Base-by-base conservation (phyloP, 129 eudicot species). In the Pittosporum tobira region DNA sequence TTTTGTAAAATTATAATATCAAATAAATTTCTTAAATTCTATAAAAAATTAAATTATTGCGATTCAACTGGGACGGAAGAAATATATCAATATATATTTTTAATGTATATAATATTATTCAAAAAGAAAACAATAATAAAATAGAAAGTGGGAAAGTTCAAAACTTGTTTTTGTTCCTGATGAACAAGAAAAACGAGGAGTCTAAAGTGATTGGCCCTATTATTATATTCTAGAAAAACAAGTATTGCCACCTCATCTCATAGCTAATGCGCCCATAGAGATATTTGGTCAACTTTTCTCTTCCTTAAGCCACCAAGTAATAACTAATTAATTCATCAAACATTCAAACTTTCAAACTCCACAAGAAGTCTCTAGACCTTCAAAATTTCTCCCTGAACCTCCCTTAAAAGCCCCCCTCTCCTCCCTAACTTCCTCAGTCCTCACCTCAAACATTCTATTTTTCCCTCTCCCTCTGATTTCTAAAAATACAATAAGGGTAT, bases 301-400 rank as follows among this genome's bases (percentile, higher is more conserved):
- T 13, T 34, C 10, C 40, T 34, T 12, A 45, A 46, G 66, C 54
- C 66, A 45, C 55, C 54, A 23, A 22, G 11, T 13, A 1, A 1
- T 3, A 6, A 8, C 20, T 9, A 14, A 14, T 2, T 1, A 54
- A 7, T 18, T 30, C 2, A n/a, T 30, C 44, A 55, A 53, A 31
- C 23, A 26, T 55, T 20, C 26, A 31, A 55, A 13, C n/a, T 11
- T 29, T 0, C 65, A 28, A 53, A 69, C 21, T 53, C 51, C 20
- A 22, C n/a, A 49, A 49, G 84, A 77, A 77, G 52, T 43, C 78
- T 81, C 88, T 74, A 62, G 88, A 61, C 48, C 22, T 61, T 75
- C 71, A 67, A 65, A 66, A 48, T 48, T 52, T 63, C 38, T 9
- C 2, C 20, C 37, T 36, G 16, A 48, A 64, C 16, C 51, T 54